These are phyloP conservation scores for Sesbania bispinosa DNA, from an alignment of 306 rosid species.

Conservation along the genomic window DNA sequence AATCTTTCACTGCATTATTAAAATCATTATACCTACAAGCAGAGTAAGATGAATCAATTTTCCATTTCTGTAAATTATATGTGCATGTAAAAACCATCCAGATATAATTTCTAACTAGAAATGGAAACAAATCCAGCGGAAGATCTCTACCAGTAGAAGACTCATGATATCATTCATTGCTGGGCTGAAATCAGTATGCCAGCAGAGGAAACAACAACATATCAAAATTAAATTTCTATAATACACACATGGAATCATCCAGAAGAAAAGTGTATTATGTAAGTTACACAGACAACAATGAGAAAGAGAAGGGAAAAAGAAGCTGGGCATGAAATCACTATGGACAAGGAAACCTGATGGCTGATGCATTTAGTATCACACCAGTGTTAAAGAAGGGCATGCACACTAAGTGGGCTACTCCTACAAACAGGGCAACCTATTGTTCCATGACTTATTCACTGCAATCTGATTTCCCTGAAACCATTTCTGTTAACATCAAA, in stretches of 20 bases:
- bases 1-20: slow-evolving; percentile 39
- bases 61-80: not conserved
- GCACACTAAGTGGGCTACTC: not conserved
- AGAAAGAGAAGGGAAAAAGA: not conserved
- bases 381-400: not conserved
- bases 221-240: slow-evolving; percentile 8
- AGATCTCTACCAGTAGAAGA: slow-evolving; percentile 22
- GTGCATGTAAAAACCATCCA: not conserved
- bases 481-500: not conserved
- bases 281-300: not conserved
- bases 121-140: slow-evolving; percentile 40
- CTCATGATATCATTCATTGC: slow-evolving; percentile 22
- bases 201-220: slow-evolving; percentile 16
- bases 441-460: not conserved
- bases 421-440: slow-evolving; percentile 14
- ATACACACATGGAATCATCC: not conserved
- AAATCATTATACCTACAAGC: slow-evolving; percentile 66
- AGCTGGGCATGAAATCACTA: not conserved
- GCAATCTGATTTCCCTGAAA: not conserved
- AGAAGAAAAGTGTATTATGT: not conserved
- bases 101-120: slow-evolving; percentile 37
- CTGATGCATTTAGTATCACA: not conserved
- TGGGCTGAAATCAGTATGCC: slow-evolving; percentile 32
- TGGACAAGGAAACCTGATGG: not conserved
- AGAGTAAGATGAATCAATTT: slow-evolving; percentile 25